Conservation (phyloP, 1,139 yeast genomes). For the Geotrichum restrictum region DNA sequence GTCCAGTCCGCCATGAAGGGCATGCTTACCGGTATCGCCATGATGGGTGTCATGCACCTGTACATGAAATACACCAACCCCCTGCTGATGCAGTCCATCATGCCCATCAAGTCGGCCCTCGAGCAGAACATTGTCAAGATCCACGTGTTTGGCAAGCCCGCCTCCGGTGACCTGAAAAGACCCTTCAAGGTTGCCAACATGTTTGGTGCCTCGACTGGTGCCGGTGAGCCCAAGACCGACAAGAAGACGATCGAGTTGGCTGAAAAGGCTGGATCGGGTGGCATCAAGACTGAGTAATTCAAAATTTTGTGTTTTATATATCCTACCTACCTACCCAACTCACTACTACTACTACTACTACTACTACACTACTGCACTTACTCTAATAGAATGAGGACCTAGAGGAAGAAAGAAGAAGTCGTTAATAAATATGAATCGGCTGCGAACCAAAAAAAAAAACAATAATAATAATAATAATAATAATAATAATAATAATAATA, state of each 20-base stretch:
- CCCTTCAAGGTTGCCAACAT: slow-evolving; percentile 90
- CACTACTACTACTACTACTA: too few species aligned
- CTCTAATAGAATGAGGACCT: too few species aligned
- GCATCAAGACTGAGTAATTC: slow-evolving; percentile 66
- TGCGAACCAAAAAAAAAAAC: neutral
- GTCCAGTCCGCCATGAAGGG: slow-evolving; percentile 73
- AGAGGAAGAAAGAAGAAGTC: neutral
- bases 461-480: too few species aligned
- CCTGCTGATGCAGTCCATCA: slow-evolving; percentile 85
- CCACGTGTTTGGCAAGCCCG: slow-evolving; percentile 78
- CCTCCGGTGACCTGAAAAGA: slow-evolving; percentile 89
- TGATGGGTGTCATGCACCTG: slow-evolving; percentile 98
- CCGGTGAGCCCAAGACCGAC: slow-evolving; percentile 56
- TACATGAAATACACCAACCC: slow-evolving; percentile 98
- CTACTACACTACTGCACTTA: too few species aligned
- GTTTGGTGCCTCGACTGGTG: slow-evolving; percentile 66
- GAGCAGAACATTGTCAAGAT: slow-evolving; percentile 90
- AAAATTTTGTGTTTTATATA: too few species aligned
- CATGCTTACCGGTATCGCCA: slow-evolving; percentile 83
- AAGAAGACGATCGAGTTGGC: slow-evolving; percentile 64
- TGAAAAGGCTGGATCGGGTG: slow-evolving; percentile 77
- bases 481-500: too few species aligned
- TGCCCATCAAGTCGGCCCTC: slow-evolving; percentile 83
- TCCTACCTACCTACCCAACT: too few species aligned
- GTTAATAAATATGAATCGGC: neutral